These are phyloP conservation scores for Populus hybrid DNA, from an alignment of 441 rosid species.

Conservation along the genomic window DNA sequence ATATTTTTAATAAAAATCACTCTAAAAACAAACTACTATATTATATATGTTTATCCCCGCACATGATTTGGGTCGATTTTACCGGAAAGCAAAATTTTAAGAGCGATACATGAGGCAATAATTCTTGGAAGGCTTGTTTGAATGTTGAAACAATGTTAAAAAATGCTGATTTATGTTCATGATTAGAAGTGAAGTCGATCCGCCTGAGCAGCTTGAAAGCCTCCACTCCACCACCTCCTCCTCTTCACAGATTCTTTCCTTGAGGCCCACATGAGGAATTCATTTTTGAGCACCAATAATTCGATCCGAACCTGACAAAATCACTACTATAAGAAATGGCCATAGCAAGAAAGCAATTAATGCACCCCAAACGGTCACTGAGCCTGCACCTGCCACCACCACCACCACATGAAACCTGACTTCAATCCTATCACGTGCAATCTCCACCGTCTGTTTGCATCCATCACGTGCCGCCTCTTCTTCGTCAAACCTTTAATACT, in stretches of 20 bases:
- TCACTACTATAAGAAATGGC: neutral
- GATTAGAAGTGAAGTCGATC: too few species aligned
- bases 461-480: slow-evolving; percentile 31
- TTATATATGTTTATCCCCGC: too few species aligned
- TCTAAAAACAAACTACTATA: too few species aligned
- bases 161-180: too few species aligned
- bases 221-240: neutral
- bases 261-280: neutral
- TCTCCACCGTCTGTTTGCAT: slow-evolving; percentile 22
- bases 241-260: neutral
- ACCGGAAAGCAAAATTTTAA: too few species aligned
- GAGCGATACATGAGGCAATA: too few species aligned
- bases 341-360: slow-evolving; percentile 18
- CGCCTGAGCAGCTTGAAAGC: neutral
- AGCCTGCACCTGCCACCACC: slow-evolving; percentile 22
- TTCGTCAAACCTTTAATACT: neutral
- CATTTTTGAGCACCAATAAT: neutral
- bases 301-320: neutral
- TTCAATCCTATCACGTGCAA: slow-evolving; percentile 20
- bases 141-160: too few species aligned
- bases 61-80: too few species aligned
- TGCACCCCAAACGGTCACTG: slow-evolving; percentile 30
- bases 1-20: too few species aligned
- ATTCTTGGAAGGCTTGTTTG: too few species aligned
- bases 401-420: slow-evolving; percentile 32